Evolutionary conservation across 331 rosid species (phyloP).

Genomic region (Acacia concinna): DNA sequence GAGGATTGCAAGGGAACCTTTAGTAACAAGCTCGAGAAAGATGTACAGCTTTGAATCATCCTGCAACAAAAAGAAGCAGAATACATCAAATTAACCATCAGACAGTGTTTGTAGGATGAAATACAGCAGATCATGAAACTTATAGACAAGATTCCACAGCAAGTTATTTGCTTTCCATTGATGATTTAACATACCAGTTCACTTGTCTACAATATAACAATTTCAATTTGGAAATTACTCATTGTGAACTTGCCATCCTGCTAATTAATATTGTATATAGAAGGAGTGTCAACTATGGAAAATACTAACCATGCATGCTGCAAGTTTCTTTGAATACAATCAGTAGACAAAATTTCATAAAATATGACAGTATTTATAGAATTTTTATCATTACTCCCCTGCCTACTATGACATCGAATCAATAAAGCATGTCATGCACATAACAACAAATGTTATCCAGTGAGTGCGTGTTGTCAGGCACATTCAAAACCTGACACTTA

Average conservation of each 20-base stretch:
- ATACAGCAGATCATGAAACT: slow-evolving; percentile 8
- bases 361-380: neutral
- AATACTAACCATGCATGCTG: neutral
- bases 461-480: neutral
- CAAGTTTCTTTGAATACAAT: neutral
- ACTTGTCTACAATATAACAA: slow-evolving; percentile 5
- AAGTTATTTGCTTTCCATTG: neutral
- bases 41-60: slow-evolving; percentile 80
- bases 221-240: slow-evolving; percentile 20
- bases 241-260: neutral
- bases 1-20: slow-evolving; percentile 79
- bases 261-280: neutral
- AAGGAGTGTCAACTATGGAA: neutral
- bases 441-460: neutral
- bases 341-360: neutral
- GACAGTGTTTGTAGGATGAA: neutral
- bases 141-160: neutral
- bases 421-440: slow-evolving; percentile 18
- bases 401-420: neutral
- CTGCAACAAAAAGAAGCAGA: slow-evolving; percentile 47
- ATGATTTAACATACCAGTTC: neutral
- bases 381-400: neutral
- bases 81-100: slow-evolving; percentile 11
- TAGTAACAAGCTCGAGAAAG: slow-evolving; percentile 85
- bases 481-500: neutral